phyloP scores from a whole-genome alignment of 2,329 filamentous ascomycete species.

The Pleochaeta shiraiana region DNA sequence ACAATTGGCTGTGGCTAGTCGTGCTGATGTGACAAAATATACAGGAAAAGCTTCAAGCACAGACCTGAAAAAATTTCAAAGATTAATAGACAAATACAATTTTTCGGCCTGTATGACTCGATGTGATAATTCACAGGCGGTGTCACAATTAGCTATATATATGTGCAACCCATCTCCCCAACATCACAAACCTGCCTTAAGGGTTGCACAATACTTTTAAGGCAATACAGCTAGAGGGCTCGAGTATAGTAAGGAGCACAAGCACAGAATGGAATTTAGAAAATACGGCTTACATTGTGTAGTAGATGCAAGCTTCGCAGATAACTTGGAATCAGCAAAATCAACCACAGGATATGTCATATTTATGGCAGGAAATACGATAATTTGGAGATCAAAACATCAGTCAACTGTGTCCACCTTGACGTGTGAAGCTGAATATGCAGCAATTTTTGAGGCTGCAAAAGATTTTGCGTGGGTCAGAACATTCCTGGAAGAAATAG shows the following conservation, averaged over 20 bases:
- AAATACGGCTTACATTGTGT: neutral
- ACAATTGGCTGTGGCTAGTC: neutral
- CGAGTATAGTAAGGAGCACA: neutral
- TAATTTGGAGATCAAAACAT: neutral
- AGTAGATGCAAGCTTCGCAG: neutral
- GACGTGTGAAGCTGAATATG: neutral
- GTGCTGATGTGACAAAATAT: neutral
- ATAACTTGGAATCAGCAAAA: neutral
- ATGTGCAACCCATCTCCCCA: neutral
- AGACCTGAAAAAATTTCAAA: neutral
- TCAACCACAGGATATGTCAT: neutral
- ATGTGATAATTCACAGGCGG: neutral
- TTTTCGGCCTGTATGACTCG: neutral
- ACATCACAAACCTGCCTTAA: neutral
- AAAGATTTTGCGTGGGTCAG: neutral
- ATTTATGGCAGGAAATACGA: neutral
- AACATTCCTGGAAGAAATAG: neutral
- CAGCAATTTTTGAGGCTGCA: neutral
- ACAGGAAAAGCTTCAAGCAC: neutral
- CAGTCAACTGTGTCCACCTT: neutral
- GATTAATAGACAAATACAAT: neutral
- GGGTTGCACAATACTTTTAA: neutral
- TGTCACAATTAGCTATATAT: neutral
- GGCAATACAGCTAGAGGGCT: neutral
- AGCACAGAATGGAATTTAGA: neutral